Evolutionary conservation across 2,329 filamentous ascomycete species (phyloP).

Genomic region (Penicillium sumatraense): DNA sequence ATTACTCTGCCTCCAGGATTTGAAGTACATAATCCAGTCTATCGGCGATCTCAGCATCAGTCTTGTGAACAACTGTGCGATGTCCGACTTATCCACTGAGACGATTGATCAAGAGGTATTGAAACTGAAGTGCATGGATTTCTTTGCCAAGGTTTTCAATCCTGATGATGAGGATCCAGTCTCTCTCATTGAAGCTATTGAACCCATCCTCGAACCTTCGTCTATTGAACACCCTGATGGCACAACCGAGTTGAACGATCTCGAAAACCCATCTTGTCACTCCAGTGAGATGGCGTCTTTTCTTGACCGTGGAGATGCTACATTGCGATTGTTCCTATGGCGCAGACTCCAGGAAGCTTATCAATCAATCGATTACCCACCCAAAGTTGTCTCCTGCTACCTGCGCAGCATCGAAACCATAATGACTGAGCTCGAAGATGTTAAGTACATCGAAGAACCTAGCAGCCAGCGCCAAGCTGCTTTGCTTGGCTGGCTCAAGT

Average conservation of each 20-base stretch:
- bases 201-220: constrained; percentile 81
- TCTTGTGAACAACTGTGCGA: constrained; percentile 82
- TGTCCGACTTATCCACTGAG: constrained; percentile 82
- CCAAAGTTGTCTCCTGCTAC: constrained; percentile 87
- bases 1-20: constrained; percentile 65
- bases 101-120: constrained; percentile 90
- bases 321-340: constrained; percentile 87
- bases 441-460: constrained; percentile 60
- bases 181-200: constrained; percentile 84
- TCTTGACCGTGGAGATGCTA: constrained; percentile 77
- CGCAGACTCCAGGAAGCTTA: constrained; percentile 89
- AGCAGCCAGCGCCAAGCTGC: constrained; percentile 69
- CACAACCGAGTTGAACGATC: constrained; percentile 20
- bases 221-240: constrained; percentile 35
- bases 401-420: constrained; percentile 86
- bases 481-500: constrained; percentile 76
- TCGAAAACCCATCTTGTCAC: constrained; percentile 54
- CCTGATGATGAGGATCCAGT: constrained; percentile 80
- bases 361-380: constrained; percentile 77
- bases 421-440: constrained; percentile 68
- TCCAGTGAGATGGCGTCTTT: constrained; percentile 84
- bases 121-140: constrained; percentile 92
- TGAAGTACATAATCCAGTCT: constrained; percentile 59
- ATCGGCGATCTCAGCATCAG: constrained; percentile 57
- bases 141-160: constrained; percentile 88